phyloP scores from a whole-genome alignment of 805 yeast species.

The Barnettozyma salicaria region DNA sequence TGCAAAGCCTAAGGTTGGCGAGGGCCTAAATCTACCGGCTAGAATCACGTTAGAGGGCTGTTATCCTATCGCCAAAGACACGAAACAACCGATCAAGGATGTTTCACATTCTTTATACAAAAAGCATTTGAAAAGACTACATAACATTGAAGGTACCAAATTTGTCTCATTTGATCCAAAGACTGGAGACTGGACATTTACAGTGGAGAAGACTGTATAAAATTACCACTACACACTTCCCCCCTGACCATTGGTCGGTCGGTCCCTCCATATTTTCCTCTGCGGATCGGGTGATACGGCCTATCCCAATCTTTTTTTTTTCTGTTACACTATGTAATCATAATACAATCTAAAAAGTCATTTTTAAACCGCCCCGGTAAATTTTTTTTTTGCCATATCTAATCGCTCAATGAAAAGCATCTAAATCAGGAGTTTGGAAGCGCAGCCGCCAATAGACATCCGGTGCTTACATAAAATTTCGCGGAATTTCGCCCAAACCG shows the following conservation, averaged over 20 bases:
- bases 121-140: constrained; percentile 63
- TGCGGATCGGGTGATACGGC: no score
- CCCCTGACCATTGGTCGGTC: constrained; percentile 1
- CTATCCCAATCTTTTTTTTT: no score
- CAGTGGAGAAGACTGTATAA: constrained; percentile 32
- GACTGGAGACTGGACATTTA: constrained; percentile 67
- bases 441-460: no score
- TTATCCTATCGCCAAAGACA: constrained; percentile 70
- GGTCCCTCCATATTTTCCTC: no score
- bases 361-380: no score
- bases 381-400: no score
- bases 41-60: constrained; percentile 71
- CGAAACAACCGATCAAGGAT: constrained; percentile 69
- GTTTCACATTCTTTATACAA: constrained; percentile 65
- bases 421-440: background rate
- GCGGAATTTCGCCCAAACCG: constrained; percentile 6
- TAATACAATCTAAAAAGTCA: no score
- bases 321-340: no score
- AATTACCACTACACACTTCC: background rate
- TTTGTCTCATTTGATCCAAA: constrained; percentile 75
- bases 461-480: no score
- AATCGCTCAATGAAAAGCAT: no score
- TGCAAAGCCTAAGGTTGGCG: constrained; percentile 57
- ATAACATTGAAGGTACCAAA: constrained; percentile 49
- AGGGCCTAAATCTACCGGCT: constrained; percentile 77